A percentile compares a stretch with the other conserved stretches of the same genome.
Conservation (phyloP, 257 asterid genomes). For the Dorcoceras hygrometricum region DNA sequence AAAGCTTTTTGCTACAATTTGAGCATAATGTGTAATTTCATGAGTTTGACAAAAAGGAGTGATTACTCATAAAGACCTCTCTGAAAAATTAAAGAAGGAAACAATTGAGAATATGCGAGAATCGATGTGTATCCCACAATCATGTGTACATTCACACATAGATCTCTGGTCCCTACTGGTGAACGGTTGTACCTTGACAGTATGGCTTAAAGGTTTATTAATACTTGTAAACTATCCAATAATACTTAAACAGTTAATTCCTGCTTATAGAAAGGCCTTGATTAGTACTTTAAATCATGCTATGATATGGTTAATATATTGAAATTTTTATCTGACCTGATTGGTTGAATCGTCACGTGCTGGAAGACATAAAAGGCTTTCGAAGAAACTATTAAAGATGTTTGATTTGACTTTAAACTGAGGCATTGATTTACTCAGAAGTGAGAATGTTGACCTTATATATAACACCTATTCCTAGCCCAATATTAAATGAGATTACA, state of each 20-base stretch:
- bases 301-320: not conserved
- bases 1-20: not conserved
- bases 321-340: not conserved
- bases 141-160: not conserved
- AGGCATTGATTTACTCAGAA: not conserved
- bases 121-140: not conserved
- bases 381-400: too few species aligned
- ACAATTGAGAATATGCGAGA: not conserved
- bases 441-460: too few species aligned
- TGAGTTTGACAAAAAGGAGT: not conserved
- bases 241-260: not conserved
- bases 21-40: not conserved
- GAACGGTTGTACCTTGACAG: not conserved
- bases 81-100: too few species aligned
- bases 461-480: too few species aligned
- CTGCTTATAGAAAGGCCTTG: not conserved
- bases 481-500: not conserved
- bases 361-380: not conserved
- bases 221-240: not conserved
- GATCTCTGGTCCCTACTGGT: not conserved
- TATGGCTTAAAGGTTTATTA: not conserved
- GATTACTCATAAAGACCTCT: too few species aligned
- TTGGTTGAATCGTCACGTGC: not conserved
- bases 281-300: not conserved
- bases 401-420: not conserved